Evolutionary conservation across 768 basidiomycete species (phyloP).

Genomic region (Crassisporium funariophilum): DNA sequence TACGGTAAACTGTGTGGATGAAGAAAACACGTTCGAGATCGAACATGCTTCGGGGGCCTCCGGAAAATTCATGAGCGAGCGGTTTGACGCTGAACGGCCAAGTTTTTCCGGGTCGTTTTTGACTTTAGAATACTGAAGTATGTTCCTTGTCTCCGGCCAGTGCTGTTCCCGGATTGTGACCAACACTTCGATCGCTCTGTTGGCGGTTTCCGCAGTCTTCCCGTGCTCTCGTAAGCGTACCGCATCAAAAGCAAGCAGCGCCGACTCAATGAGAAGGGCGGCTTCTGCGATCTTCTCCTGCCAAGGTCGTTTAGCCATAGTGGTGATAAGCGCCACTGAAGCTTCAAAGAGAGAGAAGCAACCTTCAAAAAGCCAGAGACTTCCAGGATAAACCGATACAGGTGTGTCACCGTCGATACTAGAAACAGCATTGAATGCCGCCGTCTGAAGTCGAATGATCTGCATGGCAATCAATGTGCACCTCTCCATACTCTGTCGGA

Average conservation of each 20-base stretch:
- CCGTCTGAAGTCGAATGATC: constrained; percentile 45
- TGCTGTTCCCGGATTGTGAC: constrained; percentile 21
- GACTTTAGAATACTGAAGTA: constrained; percentile 10
- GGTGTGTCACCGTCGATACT: constrained; percentile 20
- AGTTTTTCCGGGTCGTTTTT: constrained; percentile 19
- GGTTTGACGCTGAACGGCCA: background rate
- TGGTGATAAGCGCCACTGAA: constrained; percentile 46
- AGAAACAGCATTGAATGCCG: constrained; percentile 33
- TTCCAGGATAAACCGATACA: constrained; percentile 30
- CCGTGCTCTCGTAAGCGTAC: constrained; percentile 36
- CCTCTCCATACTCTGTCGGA: constrained; percentile 36
- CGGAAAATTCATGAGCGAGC: too few relatives aligned
- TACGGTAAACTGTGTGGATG: constrained; percentile 7
- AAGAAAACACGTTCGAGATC: constrained; percentile 6
- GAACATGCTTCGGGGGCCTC: constrained; percentile 3
- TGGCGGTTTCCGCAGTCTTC: constrained; percentile 39
- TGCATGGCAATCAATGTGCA: constrained; percentile 43
- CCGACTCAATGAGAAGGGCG: constrained; percentile 38
- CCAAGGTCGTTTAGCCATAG: constrained; percentile 40
- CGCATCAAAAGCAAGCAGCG: constrained; percentile 36
- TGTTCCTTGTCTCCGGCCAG: constrained; percentile 12
- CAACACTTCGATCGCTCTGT: constrained; percentile 42
- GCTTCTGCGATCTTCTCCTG: constrained; percentile 39
- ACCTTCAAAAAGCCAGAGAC: constrained; percentile 44
- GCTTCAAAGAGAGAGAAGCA: constrained; percentile 50